Evolutionary conservation across 2,329 filamentous ascomycete genomes (phyloP), one percentile per base, ranked within the genome.

Genomic region (Fusarium decemcellulare): DNA sequence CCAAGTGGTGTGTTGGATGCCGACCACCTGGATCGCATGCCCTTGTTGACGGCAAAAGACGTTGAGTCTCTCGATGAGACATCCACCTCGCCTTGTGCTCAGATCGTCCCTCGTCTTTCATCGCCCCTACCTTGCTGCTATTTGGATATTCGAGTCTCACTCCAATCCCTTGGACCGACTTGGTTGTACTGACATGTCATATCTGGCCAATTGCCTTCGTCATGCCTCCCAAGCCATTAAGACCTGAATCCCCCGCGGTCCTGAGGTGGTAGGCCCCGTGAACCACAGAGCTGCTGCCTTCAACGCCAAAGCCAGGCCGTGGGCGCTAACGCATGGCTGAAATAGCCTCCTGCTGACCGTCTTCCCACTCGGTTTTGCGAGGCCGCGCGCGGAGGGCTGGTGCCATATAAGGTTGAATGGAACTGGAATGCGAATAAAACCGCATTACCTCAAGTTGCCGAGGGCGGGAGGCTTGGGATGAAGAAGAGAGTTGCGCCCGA

Each of bases 111-210:
- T 36, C 30, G 27, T 56, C 40, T 39, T 18, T 52, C 27, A 47
- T 36, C 18, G 50, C 15, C 30, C 15, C 34, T 23, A 36, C 27
- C 40, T 47, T 44, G 18, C 39, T 29, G 39, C 52, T 14, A 34
- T 27, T 47, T 42, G 40, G 27, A 12, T 15, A 30, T 10, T n/a
- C n/a, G 27, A 18, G 34, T 51, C 30, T 44, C 32, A 46, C 16
- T 15, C n/a, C 27, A 47, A 52, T 52, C 54, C 43, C 36, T 32
- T 40, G 32, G 23, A 8, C 42, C 30, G 53, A 43, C 53, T 42
- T 59, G 36, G 61, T 57, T 12, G 37, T 58, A 18, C 42, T 60
- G 63, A 71, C 53, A 47, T 44, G 56, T 71, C 65, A 71, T 47
- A 59, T 59, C 37, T 16, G 23, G 29, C 29, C 43, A 50, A 54